Percentiles rank a stretch among this genome's conserved stretches.
Conservation (phyloP, 306 rosid genomes). For the Vigna nakashimae region DNA sequence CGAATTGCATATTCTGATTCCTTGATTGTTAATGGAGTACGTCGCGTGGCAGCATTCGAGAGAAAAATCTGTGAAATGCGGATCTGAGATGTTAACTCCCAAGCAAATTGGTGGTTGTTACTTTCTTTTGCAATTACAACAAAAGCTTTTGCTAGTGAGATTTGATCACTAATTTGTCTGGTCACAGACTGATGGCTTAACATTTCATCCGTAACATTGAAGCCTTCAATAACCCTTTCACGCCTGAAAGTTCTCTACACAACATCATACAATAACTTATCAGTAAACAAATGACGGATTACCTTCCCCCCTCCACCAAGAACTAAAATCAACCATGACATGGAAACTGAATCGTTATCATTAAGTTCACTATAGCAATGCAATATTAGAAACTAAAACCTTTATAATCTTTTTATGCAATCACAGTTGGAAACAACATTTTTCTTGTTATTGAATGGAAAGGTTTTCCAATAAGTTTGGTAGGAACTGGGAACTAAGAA, state of each 20-base stretch:
- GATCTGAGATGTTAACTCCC: constrained; percentile 80
- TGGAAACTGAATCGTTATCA: neutral
- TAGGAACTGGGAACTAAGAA: neutral
- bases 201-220: constrained; percentile 77
- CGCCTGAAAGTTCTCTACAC: constrained; percentile 62
- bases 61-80: constrained; percentile 74
- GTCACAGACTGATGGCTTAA: constrained; percentile 66
- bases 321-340: constrained; percentile 17
- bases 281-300: constrained; percentile 6
- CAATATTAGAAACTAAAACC: constrained; percentile 27
- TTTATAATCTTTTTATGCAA: neutral
- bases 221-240: constrained; percentile 66
- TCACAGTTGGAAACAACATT: neutral
- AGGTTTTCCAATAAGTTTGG: constrained; percentile 27
- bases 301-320: neutral
- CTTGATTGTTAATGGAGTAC: constrained; percentile 56
- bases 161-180: constrained; percentile 75
- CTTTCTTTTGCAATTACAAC: constrained; percentile 78
- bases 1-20: constrained; percentile 62
- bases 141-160: constrained; percentile 75
- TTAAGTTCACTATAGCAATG: neutral
- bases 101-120: constrained; percentile 80
- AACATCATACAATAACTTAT: constrained; percentile 12
- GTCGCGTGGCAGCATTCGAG: constrained; percentile 74
- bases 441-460: constrained; percentile 6